Conservation (phyloP, 2,329 filamentous ascomycete genomes). For the Akanthomyces uredinophilus region DNA sequence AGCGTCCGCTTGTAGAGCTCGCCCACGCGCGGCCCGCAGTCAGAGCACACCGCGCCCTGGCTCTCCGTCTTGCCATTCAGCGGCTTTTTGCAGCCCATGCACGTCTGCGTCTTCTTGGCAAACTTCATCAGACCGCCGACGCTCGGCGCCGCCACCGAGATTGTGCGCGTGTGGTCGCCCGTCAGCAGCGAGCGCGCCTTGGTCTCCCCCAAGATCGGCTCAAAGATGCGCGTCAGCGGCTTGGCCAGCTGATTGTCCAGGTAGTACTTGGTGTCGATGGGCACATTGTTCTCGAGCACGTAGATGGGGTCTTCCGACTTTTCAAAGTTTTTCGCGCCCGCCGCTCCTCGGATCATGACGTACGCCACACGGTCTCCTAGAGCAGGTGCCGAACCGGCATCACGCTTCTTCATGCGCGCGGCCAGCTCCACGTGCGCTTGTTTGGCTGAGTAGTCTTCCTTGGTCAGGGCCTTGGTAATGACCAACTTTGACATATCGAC, state of each 20-base stretch:
- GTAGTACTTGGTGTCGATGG: conserved; percentile 98
- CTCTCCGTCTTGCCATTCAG: conserved; percentile 73
- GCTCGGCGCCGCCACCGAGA: conserved; percentile 85
- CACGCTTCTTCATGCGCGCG: conserved; percentile 93
- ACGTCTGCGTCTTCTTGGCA: conserved; percentile 93
- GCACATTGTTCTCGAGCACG: conserved; percentile 94
- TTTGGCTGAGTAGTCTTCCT: conserved; percentile 82
- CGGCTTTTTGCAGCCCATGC: conserved; percentile 98
- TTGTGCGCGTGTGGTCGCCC: conserved; percentile 90
- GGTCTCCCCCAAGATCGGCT: conserved; percentile 92
- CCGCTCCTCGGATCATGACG: conserved; percentile 90
- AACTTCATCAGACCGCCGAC: conserved; percentile 98
- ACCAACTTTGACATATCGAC: conserved; percentile 99
- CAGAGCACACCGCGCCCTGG: conserved; percentile 78
- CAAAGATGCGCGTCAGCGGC: conserved; percentile 90
- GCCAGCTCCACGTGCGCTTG: conserved; percentile 96
- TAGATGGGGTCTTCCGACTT: conserved; percentile 96
- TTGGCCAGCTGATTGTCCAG: conserved; percentile 97
- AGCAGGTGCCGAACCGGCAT: conserved; percentile 86
- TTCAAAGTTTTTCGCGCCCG: conserved; percentile 91
- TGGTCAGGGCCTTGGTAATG: conserved; percentile 94
- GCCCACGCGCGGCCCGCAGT: conserved; percentile 78
- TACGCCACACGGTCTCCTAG: conserved; percentile 96
- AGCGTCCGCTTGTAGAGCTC: conserved; percentile 93
- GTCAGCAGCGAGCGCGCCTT: conserved; percentile 81